These are phyloP conservation scores for Yarrowia osloensis DNA, from an alignment of 805 yeast genomes.

Conservation along the genomic window DNA sequence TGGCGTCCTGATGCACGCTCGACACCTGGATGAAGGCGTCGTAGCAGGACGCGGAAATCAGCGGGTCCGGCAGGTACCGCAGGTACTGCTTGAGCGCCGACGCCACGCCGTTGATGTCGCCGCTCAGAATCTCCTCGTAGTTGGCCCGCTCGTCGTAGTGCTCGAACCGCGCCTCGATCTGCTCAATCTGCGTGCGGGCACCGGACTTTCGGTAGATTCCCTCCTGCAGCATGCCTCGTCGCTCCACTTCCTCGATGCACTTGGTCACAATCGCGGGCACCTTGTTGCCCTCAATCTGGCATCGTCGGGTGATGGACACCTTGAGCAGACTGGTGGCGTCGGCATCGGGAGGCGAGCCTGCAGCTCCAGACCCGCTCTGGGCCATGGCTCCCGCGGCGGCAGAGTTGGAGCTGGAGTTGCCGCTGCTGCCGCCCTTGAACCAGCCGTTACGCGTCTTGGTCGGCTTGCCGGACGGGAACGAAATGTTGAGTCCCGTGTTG, in stretches of 20 bases:
- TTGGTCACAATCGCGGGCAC: constrained; percentile 72
- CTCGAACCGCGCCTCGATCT: constrained; percentile 47
- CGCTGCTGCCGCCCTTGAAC: constrained; percentile 32
- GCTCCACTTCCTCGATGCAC: constrained; percentile 77
- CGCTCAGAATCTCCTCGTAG: constrained; percentile 46
- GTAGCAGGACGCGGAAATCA: constrained; percentile 70
- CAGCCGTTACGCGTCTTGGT: constrained; percentile 33
- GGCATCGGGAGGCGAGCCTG: constrained; percentile 23
- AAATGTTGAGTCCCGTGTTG: constrained; percentile 34
- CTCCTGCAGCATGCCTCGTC: constrained; percentile 71
- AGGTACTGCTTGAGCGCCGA: constrained; percentile 85
- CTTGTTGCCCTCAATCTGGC: constrained; percentile 58
- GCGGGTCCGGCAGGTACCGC: constrained; percentile 80
- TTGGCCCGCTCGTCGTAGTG: constrained; percentile 43
- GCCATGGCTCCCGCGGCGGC: not conserved
- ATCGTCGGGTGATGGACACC: constrained; percentile 63
- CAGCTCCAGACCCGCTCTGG: constrained; percentile 32
- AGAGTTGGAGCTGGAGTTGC: not conserved
- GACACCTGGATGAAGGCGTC: constrained; percentile 62
- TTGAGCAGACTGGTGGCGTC: constrained; percentile 45
- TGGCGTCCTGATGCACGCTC: constrained; percentile 36
- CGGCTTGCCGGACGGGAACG: constrained; percentile 32
- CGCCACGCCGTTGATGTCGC: constrained; percentile 85
- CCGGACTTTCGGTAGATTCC: constrained; percentile 93
- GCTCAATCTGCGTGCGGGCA: constrained; percentile 64